A percentile compares a stretch with the other conserved stretches of the same genome.
Conservation (phyloP, 257 asterid species). For the Cynanchum wilfordii region DNA sequence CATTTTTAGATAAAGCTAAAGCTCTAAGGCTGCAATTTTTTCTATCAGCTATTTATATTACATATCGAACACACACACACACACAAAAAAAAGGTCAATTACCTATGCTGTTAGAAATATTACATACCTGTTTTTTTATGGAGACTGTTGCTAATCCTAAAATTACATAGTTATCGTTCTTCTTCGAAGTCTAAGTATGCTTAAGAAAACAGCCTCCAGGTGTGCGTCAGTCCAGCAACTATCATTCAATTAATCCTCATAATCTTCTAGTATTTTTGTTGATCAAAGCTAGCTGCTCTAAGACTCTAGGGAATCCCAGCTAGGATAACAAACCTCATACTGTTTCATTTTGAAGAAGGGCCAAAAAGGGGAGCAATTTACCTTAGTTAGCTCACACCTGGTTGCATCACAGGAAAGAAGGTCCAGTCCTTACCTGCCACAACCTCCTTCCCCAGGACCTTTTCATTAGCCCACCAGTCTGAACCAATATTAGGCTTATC, state of each 20-base stretch:
- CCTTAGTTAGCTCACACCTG: constrained; percentile 33
- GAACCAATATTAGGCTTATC: constrained; percentile 42
- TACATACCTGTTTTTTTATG: constrained; percentile 14
- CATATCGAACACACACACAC: background rate
- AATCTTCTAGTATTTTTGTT: background rate
- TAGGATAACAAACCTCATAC: constrained; percentile 7
- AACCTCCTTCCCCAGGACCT: constrained; percentile 27
- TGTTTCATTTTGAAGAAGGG: background rate
- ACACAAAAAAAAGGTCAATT: background rate
- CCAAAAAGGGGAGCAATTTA: constrained; percentile 1
- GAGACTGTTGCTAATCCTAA: constrained; percentile 16
- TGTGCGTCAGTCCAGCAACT: constrained; percentile 17
- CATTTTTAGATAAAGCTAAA: background rate
- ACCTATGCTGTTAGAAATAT: background rate
- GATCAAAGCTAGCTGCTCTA: constrained; percentile 12
- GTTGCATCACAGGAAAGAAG: constrained; percentile 40
- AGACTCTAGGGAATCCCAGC: constrained; percentile 3
- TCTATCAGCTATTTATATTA: constrained; percentile 19
- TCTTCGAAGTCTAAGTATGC: constrained; percentile 19
- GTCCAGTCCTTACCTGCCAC: constrained; percentile 33
- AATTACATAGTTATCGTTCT: constrained; percentile 4
- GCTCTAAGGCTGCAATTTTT: constrained; percentile 2
- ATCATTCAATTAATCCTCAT: constrained; percentile 10
- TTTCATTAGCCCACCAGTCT: constrained; percentile 72
- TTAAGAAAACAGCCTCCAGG: constrained; percentile 9